Evolutionary conservation across 1,139 yeast genomes (phyloP).

Genomic region (Yamadazyma epiphylla): DNA sequence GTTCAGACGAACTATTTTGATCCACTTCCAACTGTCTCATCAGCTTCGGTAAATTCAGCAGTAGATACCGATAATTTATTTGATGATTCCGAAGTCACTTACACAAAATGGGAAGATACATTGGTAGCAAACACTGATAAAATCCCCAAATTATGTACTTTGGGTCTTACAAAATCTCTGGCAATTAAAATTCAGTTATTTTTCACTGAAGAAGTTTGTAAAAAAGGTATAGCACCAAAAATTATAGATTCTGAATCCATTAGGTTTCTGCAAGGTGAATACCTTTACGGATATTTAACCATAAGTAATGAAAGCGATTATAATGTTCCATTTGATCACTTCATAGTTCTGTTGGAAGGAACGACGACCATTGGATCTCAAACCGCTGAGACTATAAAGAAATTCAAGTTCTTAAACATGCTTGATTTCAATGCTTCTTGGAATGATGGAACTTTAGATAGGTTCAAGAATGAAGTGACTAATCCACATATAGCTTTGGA

Average conservation of each 20-base stretch:
- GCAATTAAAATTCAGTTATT: constrained; percentile 23
- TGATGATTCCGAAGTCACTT: constrained; percentile 8
- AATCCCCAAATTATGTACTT: constrained; percentile 27
- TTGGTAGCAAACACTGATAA: constrained; percentile 35
- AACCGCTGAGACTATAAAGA: constrained; percentile 8
- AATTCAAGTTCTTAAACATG: constrained; percentile 28
- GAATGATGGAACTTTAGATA: constrained; percentile 35
- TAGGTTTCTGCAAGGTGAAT: constrained; percentile 34
- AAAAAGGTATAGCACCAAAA: constrained; percentile 24
- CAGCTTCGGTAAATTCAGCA: neutral
- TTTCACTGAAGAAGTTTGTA: constrained; percentile 30
- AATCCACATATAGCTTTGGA: constrained; percentile 16
- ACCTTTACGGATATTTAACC: constrained; percentile 31
- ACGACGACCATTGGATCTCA: constrained; percentile 7
- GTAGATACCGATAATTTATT: constrained; percentile 2
- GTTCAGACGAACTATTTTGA: constrained; percentile 1
- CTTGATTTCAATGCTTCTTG: constrained; percentile 42
- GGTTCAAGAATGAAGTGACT: constrained; percentile 24
- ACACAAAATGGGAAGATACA: constrained; percentile 20
- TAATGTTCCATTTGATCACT: constrained; percentile 36
- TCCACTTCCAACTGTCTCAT: neutral
- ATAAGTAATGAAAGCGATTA: constrained; percentile 25
- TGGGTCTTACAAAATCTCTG: constrained; percentile 26
- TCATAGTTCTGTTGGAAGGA: constrained; percentile 34
- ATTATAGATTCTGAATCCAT: constrained; percentile 25